Evolutionary conservation across 164 flowering plant species (phyloP).

Genomic region (Aristolochia fimbriata): DNA sequence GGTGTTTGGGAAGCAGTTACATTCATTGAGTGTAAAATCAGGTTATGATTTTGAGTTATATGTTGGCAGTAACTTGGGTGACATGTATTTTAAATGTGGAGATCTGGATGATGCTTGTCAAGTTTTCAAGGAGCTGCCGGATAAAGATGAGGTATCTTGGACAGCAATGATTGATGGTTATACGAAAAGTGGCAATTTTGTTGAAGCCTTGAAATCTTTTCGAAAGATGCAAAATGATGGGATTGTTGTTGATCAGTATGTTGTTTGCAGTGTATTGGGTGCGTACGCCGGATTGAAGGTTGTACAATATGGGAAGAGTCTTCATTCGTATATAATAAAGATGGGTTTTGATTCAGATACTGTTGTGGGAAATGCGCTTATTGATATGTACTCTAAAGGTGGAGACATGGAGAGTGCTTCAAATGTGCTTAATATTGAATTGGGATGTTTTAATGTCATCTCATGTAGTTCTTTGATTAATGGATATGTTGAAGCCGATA

Average conservation of each 20-base stretch:
- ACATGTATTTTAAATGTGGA: conserved; percentile 45
- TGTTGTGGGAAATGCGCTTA: conserved; percentile 38
- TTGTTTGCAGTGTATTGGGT: conserved; percentile 26
- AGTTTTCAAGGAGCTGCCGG: conserved; percentile 38
- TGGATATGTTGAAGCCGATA: conserved; percentile 33
- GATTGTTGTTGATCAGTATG: conserved; percentile 24
- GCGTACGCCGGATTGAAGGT: conserved; percentile 34
- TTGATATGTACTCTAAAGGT: conserved; percentile 40
- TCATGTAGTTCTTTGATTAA: conserved; percentile 43
- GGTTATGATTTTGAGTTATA: conserved; percentile 34
- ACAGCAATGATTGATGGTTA: conserved; percentile 52
- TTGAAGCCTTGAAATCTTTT: conserved; percentile 33
- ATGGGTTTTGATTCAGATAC: conserved; percentile 24
- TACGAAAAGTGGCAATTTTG: conserved; percentile 32
- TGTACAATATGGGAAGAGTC: conserved; percentile 23
- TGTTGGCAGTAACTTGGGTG: conserved; percentile 39
- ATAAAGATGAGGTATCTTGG: conserved; percentile 50
- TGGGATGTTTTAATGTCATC: conserved; percentile 27
- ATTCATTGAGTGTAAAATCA: conserved; percentile 31
- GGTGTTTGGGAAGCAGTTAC: conserved; percentile 30
- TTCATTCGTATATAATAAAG: conserved; percentile 36
- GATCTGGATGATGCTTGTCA: conserved; percentile 26
- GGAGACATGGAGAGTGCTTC: conserved; percentile 40
- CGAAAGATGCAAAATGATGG: conserved; percentile 28
- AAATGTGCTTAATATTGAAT: conserved; percentile 19